A percentile compares a stretch with the other conserved stretches of the same genome.
phyloP scores from a whole-genome alignment of 2,329 filamentous ascomycete species.

The Pezicula carpinea region DNA sequence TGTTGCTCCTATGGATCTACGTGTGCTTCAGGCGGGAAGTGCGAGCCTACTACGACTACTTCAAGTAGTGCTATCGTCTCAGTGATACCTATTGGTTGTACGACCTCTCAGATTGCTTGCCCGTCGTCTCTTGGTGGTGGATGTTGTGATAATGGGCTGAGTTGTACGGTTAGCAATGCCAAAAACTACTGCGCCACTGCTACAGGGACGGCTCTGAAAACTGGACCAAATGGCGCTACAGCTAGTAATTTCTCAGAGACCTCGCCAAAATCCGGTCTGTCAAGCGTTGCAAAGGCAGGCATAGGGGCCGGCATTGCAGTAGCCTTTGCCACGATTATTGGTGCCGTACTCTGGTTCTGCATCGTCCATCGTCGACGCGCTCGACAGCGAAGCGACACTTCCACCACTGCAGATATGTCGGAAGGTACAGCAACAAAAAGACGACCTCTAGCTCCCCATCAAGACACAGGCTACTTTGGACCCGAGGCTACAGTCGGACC shows the following conservation, averaged over 20 bases:
- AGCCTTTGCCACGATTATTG: conserved; percentile 38
- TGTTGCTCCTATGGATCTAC: conserved; percentile 44
- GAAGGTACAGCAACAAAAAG: conserved; percentile 7
- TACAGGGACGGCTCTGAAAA: conserved; percentile 22
- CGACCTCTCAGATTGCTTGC: conserved; percentile 40
- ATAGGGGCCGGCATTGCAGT: conserved; percentile 50
- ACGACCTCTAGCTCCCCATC: conserved; percentile 1
- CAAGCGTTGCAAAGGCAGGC: conserved; percentile 49
- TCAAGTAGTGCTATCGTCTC: conserved; percentile 27
- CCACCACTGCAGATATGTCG: conserved; percentile 13
- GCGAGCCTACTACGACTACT: conserved; percentile 26
- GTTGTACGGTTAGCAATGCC: conserved; percentile 36
- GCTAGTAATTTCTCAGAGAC: conserved; percentile 22
- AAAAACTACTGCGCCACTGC: conserved; percentile 36
- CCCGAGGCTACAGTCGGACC: conserved; percentile 39
- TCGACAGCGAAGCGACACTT: conserved; percentile 14
- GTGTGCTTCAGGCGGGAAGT: conserved; percentile 35
- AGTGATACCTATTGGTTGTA: conserved; percentile 38
- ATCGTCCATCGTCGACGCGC: conserved; percentile 33
- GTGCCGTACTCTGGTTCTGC: conserved; percentile 42
- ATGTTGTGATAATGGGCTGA: conserved; percentile 43
- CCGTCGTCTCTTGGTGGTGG: conserved; percentile 36
- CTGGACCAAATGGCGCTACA: conserved; percentile 28
- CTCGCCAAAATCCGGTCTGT: conserved; percentile 27
- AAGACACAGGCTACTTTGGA: conserved; percentile 25